Evolutionary conservation across 1,284 basidiomycete genomes (phyloP).

Genomic region (Schizophyllum amplum): DNA sequence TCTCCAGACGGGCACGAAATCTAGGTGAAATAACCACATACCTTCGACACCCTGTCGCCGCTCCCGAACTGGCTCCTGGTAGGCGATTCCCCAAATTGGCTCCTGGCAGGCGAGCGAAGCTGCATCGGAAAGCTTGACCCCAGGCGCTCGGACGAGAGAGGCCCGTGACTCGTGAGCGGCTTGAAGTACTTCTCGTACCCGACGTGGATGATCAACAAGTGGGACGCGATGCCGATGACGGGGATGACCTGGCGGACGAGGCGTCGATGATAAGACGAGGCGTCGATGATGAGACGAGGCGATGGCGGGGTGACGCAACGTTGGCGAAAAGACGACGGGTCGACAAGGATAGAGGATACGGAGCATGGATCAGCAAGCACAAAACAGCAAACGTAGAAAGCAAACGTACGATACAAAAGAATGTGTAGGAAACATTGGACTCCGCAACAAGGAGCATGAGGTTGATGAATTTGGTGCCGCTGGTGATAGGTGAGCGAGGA

Average conservation of each 20-base stretch:
- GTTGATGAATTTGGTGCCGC: slow-evolving; percentile 2
- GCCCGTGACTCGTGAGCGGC: not conserved
- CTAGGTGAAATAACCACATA: not conserved
- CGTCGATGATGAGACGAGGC: not conserved
- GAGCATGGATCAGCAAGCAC: too few relatives aligned
- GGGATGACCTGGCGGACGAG: not conserved
- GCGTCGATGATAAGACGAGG: not conserved
- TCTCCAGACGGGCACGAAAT: not conserved
- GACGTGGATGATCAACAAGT: not conserved
- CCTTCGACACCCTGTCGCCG: not conserved
- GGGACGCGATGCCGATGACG: not conserved
- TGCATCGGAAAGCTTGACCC: not conserved
- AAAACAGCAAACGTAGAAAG: too few relatives aligned
- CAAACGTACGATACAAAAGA: slow-evolving; percentile 1
- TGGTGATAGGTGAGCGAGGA: not conserved
- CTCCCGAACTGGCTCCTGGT: not conserved
- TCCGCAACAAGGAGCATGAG: not conserved
- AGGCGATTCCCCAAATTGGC: not conserved
- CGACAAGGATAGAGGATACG: too few relatives aligned
- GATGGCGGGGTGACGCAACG: too few relatives aligned
- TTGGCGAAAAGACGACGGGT: too few relatives aligned
- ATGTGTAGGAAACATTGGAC: not conserved
- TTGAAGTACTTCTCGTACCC: not conserved
- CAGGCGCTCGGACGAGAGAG: not conserved
- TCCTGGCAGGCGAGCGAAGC: not conserved